phyloP scores from a whole-genome alignment of 192 early-diverging fungal genomes.

The Dissophora globulifera region DNA sequence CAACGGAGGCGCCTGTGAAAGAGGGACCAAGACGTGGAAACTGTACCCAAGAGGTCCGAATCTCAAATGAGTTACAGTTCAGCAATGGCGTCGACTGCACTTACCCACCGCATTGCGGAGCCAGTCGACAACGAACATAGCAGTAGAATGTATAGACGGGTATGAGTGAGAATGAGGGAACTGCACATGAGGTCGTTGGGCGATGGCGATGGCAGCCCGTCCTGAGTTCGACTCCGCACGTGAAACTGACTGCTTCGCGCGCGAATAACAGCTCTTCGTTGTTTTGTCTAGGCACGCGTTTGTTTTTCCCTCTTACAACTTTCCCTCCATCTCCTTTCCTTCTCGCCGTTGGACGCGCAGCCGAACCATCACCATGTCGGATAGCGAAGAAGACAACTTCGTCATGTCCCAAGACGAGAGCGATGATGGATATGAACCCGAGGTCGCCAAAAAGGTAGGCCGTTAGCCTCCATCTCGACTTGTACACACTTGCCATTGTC shows the following conservation, averaged over 20 bases:
- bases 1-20: no score
- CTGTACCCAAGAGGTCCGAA: no score
- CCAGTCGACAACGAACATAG: conserved; percentile 98
- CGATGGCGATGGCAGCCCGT: no score
- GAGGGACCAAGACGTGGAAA: no score
- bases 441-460: conserved; percentile 48
- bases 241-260: no score
- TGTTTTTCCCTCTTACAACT: no score
- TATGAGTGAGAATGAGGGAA: no score
- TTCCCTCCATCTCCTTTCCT: neutral
- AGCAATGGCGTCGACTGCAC: conserved; percentile 15
- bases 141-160: neutral
- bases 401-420: conserved; percentile 50
- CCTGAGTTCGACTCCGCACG: no score
- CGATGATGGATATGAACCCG: conserved; percentile 37
- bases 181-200: no score
- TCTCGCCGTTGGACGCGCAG: neutral
- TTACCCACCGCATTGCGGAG: conserved; percentile 97
- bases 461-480: neutral
- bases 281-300: neutral
- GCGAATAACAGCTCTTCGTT: no score
- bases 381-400: conserved; percentile 38
- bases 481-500: neutral
- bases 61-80: no score
- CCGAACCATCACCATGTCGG: conserved; percentile 20